These are phyloP conservation scores for Globisporangium parvum DNA, from an alignment of 352 stramenopile species.

Conservation along the genomic window DNA sequence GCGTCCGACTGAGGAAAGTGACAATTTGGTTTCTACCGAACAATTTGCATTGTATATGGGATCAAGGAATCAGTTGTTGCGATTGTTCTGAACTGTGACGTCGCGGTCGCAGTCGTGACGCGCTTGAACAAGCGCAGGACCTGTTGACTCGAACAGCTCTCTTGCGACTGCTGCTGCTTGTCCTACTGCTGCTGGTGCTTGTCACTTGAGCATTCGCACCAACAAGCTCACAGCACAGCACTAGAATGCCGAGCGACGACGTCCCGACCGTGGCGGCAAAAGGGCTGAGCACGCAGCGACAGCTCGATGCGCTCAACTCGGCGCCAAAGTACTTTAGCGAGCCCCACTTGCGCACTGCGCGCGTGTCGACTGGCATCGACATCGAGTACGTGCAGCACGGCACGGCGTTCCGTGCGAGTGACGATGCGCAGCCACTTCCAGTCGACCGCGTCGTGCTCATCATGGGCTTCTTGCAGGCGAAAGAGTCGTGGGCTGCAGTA, in stretches of 20 bases:
- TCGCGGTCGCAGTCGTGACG: no score
- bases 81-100: no score
- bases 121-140: no score
- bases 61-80: no score
- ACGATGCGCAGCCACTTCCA: not conserved
- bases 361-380: constrained; percentile 4
- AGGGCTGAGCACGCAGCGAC: constrained; percentile 11
- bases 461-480: constrained; percentile 19
- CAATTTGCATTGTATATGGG: no score
- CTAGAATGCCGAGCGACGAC: not conserved
- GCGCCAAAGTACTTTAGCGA: constrained; percentile 15
- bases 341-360: constrained; percentile 1
- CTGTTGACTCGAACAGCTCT: no score
- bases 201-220: not conserved
- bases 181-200: no score
- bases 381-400: constrained; percentile 2
- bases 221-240: not conserved
- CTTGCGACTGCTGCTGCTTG: no score
- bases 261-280: not conserved
- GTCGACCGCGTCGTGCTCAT: constrained; percentile 20
- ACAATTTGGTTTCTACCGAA: not conserved
- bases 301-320: constrained; percentile 18
- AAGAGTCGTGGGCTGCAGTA: constrained; percentile 19
- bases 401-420: not conserved
- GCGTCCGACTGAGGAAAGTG: not conserved